Percentiles rank a stretch among this genome's conserved stretches.
phyloP scores from a whole-genome alignment of 2,329 filamentous ascomycete genomes.

The Apiospora koreana region DNA sequence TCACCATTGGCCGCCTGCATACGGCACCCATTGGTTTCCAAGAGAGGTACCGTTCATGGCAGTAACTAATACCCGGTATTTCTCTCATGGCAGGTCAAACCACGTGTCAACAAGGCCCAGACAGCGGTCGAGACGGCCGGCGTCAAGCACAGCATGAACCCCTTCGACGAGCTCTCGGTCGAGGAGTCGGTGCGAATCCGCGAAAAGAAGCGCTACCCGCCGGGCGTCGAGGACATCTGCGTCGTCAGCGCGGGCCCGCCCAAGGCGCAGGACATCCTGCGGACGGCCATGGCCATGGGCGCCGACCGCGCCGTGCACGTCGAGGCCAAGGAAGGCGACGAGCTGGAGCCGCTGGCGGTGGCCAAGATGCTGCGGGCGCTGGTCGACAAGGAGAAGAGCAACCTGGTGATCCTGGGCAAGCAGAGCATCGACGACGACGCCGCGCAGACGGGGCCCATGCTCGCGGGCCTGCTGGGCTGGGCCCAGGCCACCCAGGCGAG shows the following conservation, averaged over 20 bases:
- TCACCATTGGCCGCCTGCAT: not conserved
- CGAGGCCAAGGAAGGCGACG: conserved; percentile 72
- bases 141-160: conserved; percentile 98
- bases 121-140: conserved; percentile 90
- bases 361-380: conserved; percentile 85
- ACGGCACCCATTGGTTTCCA: not conserved
- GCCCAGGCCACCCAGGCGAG: conserved; percentile 92
- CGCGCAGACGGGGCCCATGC: conserved; percentile 96
- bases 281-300: conserved; percentile 98
- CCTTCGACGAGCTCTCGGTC: conserved; percentile 97
- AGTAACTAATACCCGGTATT: not conserved
- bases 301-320: conserved; percentile 91
- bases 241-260: conserved; percentile 84
- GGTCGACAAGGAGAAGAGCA: conserved; percentile 81
- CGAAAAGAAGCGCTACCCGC: conserved; percentile 73
- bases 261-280: conserved; percentile 85
- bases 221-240: conserved; percentile 87
- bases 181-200: conserved; percentile 95
- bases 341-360: conserved; percentile 85
- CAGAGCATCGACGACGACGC: conserved; percentile 98
- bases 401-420: conserved; percentile 93
- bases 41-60: too few relatives aligned
- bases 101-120: conserved; percentile 68
- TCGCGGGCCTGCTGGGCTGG: conserved; percentile 90
- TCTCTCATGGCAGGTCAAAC: conserved; percentile 58